Conservation (phyloP, 1,284 basidiomycete genomes). For the Irpex sp. region DNA sequence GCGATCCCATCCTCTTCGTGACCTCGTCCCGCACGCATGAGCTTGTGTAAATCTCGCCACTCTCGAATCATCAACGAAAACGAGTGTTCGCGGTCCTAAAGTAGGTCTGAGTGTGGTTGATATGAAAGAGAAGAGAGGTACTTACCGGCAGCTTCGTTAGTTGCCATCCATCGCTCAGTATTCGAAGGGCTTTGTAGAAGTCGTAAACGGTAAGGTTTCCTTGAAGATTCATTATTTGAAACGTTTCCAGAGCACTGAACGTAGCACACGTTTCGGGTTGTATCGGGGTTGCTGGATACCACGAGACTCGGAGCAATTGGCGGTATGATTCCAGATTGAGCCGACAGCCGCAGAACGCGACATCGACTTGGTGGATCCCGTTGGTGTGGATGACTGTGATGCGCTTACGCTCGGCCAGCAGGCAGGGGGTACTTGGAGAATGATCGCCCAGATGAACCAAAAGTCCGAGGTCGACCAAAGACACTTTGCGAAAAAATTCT, state of each 20-base stretch:
- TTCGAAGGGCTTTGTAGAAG: not conserved
- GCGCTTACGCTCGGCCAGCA: conserved; percentile 3
- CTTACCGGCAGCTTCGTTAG: not conserved
- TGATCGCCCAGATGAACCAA: conserved; percentile 23
- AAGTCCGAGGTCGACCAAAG: conserved; percentile 16
- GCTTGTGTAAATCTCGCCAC: conserved; percentile 26
- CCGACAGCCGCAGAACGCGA: conserved; percentile 29
- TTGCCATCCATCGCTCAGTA: not conserved
- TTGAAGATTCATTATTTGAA: conserved; percentile 7
- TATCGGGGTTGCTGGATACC: conserved; percentile 3
- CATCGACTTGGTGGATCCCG: conserved; percentile 26
- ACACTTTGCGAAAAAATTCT: conserved; percentile 1
- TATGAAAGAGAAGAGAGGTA: not conserved
- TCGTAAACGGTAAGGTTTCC: conserved; percentile 4
- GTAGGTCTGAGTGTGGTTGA: no score
- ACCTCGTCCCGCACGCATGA: conserved; percentile 27
- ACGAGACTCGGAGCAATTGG: conserved; percentile 20
- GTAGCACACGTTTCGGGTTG: conserved; percentile 9
- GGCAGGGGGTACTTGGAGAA: conserved; percentile 5
- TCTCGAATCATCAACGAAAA: conserved; percentile 22
- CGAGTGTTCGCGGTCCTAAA: conserved; percentile 22
- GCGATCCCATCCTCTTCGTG: conserved; percentile 19
- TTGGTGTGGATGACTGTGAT: conserved; percentile 27
- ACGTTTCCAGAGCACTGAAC: conserved; percentile 8
- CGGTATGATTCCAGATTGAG: conserved; percentile 19